Evolutionary conservation across 2,329 filamentous ascomycete genomes (phyloP).

Genomic region (Microsporum ferrugineum): DNA sequence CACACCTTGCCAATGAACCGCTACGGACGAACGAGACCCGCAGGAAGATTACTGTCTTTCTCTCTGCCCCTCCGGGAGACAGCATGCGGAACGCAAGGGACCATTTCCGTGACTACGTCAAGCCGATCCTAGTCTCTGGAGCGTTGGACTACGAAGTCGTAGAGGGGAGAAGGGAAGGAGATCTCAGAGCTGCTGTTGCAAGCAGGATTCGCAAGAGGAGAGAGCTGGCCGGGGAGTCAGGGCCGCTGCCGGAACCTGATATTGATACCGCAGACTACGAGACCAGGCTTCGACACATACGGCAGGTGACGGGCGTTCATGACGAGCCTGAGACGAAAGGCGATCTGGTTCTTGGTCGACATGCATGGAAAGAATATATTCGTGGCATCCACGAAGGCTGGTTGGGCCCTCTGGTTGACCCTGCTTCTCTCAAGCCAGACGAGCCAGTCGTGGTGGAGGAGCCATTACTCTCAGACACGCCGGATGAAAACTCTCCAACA

Average conservation of each 20-base stretch:
- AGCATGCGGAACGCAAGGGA: constrained; percentile 75
- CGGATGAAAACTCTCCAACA: neutral
- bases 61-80: constrained; percentile 78
- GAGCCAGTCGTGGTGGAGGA: constrained; percentile 5
- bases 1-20: constrained; percentile 68
- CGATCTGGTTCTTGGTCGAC: constrained; percentile 78
- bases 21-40: constrained; percentile 63
- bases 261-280: constrained; percentile 41
- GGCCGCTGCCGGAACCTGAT: constrained; percentile 24
- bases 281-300: constrained; percentile 50
- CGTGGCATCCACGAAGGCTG: constrained; percentile 90
- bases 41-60: constrained; percentile 72
- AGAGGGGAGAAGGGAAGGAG: constrained; percentile 84
- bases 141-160: constrained; percentile 94
- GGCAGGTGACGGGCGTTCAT: constrained; percentile 54
- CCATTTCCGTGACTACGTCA: constrained; percentile 91
- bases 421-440: constrained; percentile 17
- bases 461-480: neutral
- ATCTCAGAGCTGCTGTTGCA: constrained; percentile 74
- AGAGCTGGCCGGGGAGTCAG: constrained; percentile 49
- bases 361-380: constrained; percentile 96
- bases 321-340: constrained; percentile 65
- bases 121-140: constrained; percentile 79
- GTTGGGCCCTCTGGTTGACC: constrained; percentile 65
- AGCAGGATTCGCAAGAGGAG: constrained; percentile 65